Evolutionary conservation across 495 filamentous ascomycete genomes (phyloP), one percentile per base, ranked within the genome.

Genomic region (Hypoxylon perforatum): DNA sequence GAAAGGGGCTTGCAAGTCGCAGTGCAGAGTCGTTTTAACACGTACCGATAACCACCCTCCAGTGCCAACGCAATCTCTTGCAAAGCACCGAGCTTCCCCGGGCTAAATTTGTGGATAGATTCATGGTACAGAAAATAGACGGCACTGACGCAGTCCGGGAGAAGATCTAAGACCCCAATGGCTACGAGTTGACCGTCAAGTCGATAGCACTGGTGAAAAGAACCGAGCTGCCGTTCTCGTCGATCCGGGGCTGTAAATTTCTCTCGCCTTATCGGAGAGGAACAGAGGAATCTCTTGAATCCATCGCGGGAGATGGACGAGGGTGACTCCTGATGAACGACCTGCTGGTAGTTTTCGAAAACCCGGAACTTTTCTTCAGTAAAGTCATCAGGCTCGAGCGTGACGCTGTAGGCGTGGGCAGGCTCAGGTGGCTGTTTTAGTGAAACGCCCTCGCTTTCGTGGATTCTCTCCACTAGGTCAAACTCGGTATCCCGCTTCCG

Each of bases 91-190:
- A 97, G 78, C 76, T 98, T 99, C 2, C 95, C 95, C 69, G 96
- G 90, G 57, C 87, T 86, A 84, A 88, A 94, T 18, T 83, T 80
- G 56, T 91, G 88, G 67, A 94, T 89, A 22, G 92, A 91, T 63
- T 91, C 87, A 73, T 97, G 91, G 73, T 99, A 95, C 79, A 97
- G 86, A 72, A 97, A 91, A 75, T 99, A 99, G 35, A 98, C 95
- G 17, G 91, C 92, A 77, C 94, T 97, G 28, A 99, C 92, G 58
- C 88, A 89, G 56, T 91, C 81, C 0, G 94, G 95, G 23, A 97
- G 82, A 8, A 98, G 78, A 74, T 99, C 95, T 30, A 99, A 78
- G 9, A 98, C 93, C 1, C 90, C 91, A 54, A 99, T 85, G 14
- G 95, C 95, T 35, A 98, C 87, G 33, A 99, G 84, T 53, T 88